phyloP scores from a whole-genome alignment of 345 rosid species.

The Sisymbrium irio region DNA sequence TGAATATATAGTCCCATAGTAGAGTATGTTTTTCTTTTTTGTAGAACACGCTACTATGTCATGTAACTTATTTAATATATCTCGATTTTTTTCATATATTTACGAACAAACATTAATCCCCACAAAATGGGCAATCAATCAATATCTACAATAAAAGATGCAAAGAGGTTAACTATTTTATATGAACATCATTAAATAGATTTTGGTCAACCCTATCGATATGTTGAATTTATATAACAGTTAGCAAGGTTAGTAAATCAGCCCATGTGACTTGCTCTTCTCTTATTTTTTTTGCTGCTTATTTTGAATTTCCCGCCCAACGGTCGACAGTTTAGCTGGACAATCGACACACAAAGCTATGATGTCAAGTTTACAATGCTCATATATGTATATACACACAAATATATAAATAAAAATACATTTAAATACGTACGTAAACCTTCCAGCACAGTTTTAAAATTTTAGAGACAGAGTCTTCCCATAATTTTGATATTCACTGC shows the following conservation, averaged over 20 bases:
- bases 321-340: conserved; percentile 28
- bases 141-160: conserved; percentile 2
- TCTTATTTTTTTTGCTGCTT: conserved; percentile 16
- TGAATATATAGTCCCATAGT: background rate
- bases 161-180: conserved; percentile 6
- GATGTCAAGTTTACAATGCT: conserved; percentile 5
- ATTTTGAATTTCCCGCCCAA: conserved; percentile 37
- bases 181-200: conserved; percentile 9
- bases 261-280: conserved; percentile 33
- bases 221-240: background rate
- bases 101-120: conserved; percentile 4
- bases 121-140: conserved; percentile 12
- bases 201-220: conserved; percentile 21
- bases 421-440: background rate
- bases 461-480: background rate
- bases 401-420: background rate
- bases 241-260: conserved; percentile 15
- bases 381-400: background rate
- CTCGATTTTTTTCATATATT: background rate
- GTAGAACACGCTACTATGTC: too few relatives aligned
- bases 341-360: conserved; percentile 14
- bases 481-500: background rate
- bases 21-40: too few relatives aligned
- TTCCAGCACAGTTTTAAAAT: background rate
- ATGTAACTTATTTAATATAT: background rate